Evolutionary conservation across 2,329 filamentous ascomycete genomes (phyloP).

Genomic region (Sarocladium kiliense): DNA sequence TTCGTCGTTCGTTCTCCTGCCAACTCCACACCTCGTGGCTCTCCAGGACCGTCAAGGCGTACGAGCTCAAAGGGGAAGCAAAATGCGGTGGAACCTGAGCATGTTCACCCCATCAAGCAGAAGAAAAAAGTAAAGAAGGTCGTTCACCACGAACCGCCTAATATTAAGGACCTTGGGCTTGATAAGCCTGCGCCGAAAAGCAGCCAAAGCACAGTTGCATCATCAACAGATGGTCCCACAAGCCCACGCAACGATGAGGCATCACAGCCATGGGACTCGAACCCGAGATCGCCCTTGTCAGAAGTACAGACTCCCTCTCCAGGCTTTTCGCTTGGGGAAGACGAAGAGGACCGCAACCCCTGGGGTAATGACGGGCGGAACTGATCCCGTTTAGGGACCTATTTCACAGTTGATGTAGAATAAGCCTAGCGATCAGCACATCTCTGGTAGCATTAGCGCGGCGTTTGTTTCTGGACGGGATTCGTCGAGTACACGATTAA

Average conservation of each 20-base stretch:
- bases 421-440: neutral
- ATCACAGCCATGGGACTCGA: constrained; percentile 10
- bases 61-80: constrained; percentile 13
- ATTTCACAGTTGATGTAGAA: neutral
- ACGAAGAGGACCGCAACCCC: constrained; percentile 42
- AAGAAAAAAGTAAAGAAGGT: constrained; percentile 32
- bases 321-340: constrained; percentile 27
- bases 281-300: neutral
- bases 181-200: constrained; percentile 16
- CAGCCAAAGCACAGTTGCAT: neutral
- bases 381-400: neutral
- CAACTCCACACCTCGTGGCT: constrained; percentile 15
- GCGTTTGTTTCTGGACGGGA: constrained; percentile 6
- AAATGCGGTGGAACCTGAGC: constrained; percentile 12
- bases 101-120: constrained; percentile 29
- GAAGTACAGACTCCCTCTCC: constrained; percentile 12
- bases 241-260: constrained; percentile 20
- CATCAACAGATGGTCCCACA: constrained; percentile 13
- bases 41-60: constrained; percentile 13
- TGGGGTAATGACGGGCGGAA: constrained; percentile 25
- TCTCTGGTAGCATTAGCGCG: constrained; percentile 8
- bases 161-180: constrained; percentile 21
- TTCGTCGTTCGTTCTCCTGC: constrained; percentile 22
- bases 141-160: constrained; percentile 25
- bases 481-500: neutral